Evolutionary conservation across 2,329 filamentous ascomycete species (phyloP).

Genomic region (Diplodia seriata): DNA sequence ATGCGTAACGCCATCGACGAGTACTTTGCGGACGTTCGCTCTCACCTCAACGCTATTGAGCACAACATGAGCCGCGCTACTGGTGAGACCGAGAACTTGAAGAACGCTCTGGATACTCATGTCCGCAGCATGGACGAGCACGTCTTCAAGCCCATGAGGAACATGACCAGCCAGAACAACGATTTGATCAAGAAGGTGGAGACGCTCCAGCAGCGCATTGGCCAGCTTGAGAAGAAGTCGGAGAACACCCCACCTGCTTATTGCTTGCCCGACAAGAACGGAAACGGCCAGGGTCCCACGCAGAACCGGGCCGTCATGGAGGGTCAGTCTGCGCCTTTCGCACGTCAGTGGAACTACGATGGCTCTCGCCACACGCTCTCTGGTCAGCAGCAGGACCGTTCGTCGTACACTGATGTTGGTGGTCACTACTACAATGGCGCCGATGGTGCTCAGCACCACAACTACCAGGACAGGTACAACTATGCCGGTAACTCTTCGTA

Average conservation of each 20-base stretch:
- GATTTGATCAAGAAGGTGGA: slow-evolving; percentile 40
- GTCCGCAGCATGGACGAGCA: slow-evolving; percentile 38
- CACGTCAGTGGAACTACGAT: slow-evolving; percentile 13
- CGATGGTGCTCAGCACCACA: slow-evolving; percentile 15
- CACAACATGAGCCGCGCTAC: slow-evolving; percentile 37
- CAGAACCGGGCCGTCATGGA: neutral
- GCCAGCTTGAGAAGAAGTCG: slow-evolving; percentile 35
- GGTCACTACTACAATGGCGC: slow-evolving; percentile 23
- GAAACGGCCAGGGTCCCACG: neutral
- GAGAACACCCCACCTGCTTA: neutral
- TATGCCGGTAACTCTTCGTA: slow-evolving; percentile 1
- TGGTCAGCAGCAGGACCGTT: slow-evolving; percentile 8
- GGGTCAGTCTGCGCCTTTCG: neutral
- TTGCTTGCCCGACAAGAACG: neutral
- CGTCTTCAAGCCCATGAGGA: slow-evolving; percentile 38
- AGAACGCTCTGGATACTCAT: slow-evolving; percentile 35
- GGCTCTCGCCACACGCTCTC: neutral
- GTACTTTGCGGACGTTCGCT: slow-evolving; percentile 40
- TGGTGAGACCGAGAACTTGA: slow-evolving; percentile 38
- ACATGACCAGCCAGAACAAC: slow-evolving; percentile 40
- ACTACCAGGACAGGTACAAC: slow-evolving; percentile 12
- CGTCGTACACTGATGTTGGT: slow-evolving; percentile 19
- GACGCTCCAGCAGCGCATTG: slow-evolving; percentile 40
- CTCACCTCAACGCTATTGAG: slow-evolving; percentile 39
- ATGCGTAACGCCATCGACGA: slow-evolving; percentile 36